A percentile compares a stretch with the other conserved stretches of the same genome.
Conservation (phyloP, 192 early-diverging fungal species). For the Coemansia sp. region DNA sequence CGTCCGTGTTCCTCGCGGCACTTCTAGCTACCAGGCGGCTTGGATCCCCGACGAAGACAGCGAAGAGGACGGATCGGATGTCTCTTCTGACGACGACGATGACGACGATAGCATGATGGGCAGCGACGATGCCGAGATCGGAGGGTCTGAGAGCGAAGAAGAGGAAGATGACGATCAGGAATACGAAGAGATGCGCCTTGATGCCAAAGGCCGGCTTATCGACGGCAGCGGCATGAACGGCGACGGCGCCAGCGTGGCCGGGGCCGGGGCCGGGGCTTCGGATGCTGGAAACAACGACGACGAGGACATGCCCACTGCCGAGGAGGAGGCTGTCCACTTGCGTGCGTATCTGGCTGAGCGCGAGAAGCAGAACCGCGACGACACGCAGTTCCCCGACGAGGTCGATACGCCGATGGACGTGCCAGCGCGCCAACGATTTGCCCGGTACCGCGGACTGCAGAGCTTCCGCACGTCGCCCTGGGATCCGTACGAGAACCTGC, state of each 20-base stretch:
- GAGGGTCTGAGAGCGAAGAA: conserved; percentile 22
- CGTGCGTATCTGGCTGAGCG: conserved; percentile 58
- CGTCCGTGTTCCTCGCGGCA: conserved; percentile 89
- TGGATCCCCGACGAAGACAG: conserved; percentile 90
- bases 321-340: conserved; percentile 47
- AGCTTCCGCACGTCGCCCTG: conserved; percentile 93
- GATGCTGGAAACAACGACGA: conserved; percentile 27
- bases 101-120: conserved; percentile 32
- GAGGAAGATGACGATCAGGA: conserved; percentile 21
- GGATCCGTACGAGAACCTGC: conserved; percentile 98
- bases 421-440: conserved; percentile 81
- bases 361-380: conserved; percentile 56
- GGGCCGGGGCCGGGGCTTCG: conserved; percentile 1
- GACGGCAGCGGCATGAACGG: no score
- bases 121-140: conserved; percentile 55
- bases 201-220: conserved; percentile 10
- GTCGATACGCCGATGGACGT: conserved; percentile 89
- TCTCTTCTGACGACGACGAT: conserved; percentile 36
- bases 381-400: conserved; percentile 94
- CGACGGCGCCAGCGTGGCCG: neutral
- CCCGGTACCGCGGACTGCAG: conserved; percentile 92
- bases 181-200: conserved; percentile 28
- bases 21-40: conserved; percentile 94
- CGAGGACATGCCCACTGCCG: conserved; percentile 31
- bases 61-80: conserved; percentile 58